Conservation (phyloP, 2,329 filamentous ascomycete genomes). For the Fusarium sp. region DNA sequence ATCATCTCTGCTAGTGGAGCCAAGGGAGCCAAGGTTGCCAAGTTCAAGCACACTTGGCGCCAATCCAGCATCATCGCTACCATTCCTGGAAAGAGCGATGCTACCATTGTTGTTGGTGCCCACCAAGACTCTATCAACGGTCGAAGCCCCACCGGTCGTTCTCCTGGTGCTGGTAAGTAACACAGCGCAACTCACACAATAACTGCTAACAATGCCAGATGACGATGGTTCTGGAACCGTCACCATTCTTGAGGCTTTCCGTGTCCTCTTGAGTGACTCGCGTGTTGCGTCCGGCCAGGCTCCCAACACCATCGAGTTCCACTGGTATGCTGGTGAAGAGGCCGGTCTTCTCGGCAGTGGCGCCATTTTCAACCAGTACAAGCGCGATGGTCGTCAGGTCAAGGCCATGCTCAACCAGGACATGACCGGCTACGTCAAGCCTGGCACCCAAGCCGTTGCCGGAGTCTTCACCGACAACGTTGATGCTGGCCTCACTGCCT, state of each 20-base stretch:
- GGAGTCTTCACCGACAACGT: constrained; percentile 58
- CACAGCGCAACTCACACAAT: fast-evolving
- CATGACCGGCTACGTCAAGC: constrained; percentile 56
- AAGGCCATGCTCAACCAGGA: constrained; percentile 60
- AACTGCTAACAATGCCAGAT: constrained; percentile 20
- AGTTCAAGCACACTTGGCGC: constrained; percentile 77
- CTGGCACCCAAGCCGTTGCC: constrained; percentile 46
- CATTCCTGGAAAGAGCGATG: constrained; percentile 77
- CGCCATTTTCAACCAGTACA: constrained; percentile 56
- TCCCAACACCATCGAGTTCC: constrained; percentile 84
- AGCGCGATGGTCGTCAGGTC: constrained; percentile 49
- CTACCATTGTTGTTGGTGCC: constrained; percentile 81
- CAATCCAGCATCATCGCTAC: constrained; percentile 85
- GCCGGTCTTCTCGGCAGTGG: constrained; percentile 82
- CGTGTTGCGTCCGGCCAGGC: constrained; percentile 69
- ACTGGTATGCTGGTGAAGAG: constrained; percentile 89
- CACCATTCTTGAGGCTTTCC: constrained; percentile 82
- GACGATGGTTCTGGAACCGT: constrained; percentile 54
- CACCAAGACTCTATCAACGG: constrained; percentile 84
- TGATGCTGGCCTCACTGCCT: constrained; percentile 51
- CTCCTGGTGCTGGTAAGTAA: constrained; percentile 41
- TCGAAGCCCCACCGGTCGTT: constrained; percentile 30
- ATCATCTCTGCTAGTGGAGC: constrained; percentile 73
- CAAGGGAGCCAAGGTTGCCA: constrained; percentile 68
- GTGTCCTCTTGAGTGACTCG: constrained; percentile 74